Base-by-base conservation (phyloP, 805 yeast species). In the Wickerhamiella australiensis region DNA sequence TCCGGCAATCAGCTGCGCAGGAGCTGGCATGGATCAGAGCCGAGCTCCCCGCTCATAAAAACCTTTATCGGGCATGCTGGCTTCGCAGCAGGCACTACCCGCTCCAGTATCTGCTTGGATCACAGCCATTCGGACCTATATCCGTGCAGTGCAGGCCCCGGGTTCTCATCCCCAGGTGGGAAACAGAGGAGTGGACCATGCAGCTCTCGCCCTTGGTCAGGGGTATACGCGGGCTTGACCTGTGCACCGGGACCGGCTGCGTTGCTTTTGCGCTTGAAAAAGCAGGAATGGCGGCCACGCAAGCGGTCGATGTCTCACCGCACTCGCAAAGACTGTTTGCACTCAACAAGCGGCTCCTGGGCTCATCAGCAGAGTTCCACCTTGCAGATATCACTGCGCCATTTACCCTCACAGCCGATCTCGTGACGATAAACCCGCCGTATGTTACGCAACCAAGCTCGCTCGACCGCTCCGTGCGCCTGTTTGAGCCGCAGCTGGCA, bases 171-270 rank as follows among this genome's bases (percentile, higher is more conserved):
- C 97, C 98, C 0, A 66, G 98, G 46, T 80, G 90, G 82, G 98
- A 90, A 61, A 90, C 98, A 0, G 97, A 90, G 62, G 95, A 86
- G 59, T 90, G 96, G 96, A 68, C 75, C 8, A 31, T 67, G 25
- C 71, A 70, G 49, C 60, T 82, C 18, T 5, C 37, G 29, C 38
- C 22, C 22, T 22, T n/a, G n/a, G 40, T 33, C 22, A 38, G 22
- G 15, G 36, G 36, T 13, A 35, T 36, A n/a, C 38, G 33, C 12
- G 1, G 63, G 79, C 1, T 82, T 7, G 96, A 88, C 65, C 69
- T 85, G 23, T 87, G 96, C 56, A 76, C 95, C 0, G 96, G 96
- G 0, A 70, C 90, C 0, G 98, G 97, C 0, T 90, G 97, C 61
- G 76, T 92, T 0, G 58, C 62, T 11, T 58, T 62, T 21, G 40